These are phyloP conservation scores for Sabuloglossum arenarium DNA, from an alignment of 495 filamentous ascomycete species.

Conservation along the genomic window DNA sequence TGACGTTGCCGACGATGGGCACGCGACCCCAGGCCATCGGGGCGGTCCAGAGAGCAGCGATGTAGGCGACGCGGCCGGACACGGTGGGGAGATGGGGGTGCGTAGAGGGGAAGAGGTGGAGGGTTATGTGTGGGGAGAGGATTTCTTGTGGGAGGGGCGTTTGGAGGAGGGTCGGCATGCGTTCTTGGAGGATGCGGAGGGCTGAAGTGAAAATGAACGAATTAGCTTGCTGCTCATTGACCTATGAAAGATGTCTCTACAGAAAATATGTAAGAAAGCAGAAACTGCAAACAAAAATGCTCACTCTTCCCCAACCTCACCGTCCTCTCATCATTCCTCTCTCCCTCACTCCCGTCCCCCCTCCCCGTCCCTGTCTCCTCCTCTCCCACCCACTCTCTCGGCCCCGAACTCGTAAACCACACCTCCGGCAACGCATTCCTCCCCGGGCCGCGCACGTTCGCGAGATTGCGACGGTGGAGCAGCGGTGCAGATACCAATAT, in stretches of 20 bases:
- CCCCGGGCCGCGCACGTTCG: conserved; percentile 8
- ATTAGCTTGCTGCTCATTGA: too few relatives aligned
- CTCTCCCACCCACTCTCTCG: background rate
- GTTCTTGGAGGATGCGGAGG: conserved; percentile 64
- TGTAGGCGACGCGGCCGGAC: conserved; percentile 72
- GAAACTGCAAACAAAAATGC: conserved; percentile 10
- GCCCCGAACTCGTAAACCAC: conserved; percentile 12
- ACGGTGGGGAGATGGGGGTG: conserved; percentile 90
- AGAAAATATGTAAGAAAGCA: too few relatives aligned
- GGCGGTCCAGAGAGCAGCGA: conserved; percentile 83
- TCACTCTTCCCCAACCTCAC: conserved; percentile 79
- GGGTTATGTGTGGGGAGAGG: conserved; percentile 72
- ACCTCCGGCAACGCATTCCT: conserved; percentile 9
- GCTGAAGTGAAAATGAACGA: conserved; percentile 28
- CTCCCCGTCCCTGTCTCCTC: background rate
- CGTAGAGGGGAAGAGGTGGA: conserved; percentile 90
- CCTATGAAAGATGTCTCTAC: too few relatives aligned
- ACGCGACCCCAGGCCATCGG: conserved; percentile 89
- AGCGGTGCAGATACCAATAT: background rate
- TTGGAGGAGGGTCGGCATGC: conserved; percentile 68
- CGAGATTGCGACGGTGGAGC: conserved; percentile 7
- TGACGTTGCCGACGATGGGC: conserved; percentile 73
- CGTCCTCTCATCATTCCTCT: conserved; percentile 52
- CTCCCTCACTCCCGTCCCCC: conserved; percentile 15
- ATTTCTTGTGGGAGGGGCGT: conserved; percentile 68